phyloP scores from a whole-genome alignment of 805 yeast species.

The Starmera quercuum region DNA sequence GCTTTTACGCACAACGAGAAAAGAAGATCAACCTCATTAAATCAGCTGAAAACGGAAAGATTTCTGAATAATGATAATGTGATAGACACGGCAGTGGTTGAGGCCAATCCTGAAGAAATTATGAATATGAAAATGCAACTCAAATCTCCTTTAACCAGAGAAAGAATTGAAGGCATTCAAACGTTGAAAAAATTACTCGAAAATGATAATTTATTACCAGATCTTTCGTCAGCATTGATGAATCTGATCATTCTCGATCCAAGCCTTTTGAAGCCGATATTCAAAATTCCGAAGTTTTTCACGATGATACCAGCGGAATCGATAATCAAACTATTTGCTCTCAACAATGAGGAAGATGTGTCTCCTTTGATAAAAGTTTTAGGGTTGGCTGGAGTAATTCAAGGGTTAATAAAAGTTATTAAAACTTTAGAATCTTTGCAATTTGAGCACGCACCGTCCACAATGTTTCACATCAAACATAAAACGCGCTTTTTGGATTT shows the following conservation, averaged over 20 bases:
- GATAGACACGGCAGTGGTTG: not conserved
- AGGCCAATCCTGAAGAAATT: not conserved
- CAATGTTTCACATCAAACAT: slow-evolving; percentile 18
- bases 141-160: slow-evolving; percentile 17
- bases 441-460: slow-evolving; percentile 18
- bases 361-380: slow-evolving; percentile 10
- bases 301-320: slow-evolving; percentile 18
- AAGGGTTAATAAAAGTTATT: slow-evolving; percentile 12
- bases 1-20: slow-evolving; percentile 5
- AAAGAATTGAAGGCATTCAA: slow-evolving; percentile 16
- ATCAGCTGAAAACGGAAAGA: not conserved
- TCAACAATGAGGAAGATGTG: slow-evolving; percentile 18
- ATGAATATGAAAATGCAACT: slow-evolving; percentile 6
- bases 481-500: slow-evolving; percentile 13
- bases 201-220: slow-evolving; percentile 1
- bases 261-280: slow-evolving; percentile 20
- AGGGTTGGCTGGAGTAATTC: slow-evolving; percentile 5
- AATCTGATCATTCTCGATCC: slow-evolving; percentile 20
- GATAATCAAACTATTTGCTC: slow-evolving; percentile 23
- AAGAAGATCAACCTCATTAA: slow-evolving; percentile 2
- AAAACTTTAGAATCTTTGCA: slow-evolving; percentile 10
- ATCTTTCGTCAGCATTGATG: slow-evolving; percentile 13
- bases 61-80: not conserved
- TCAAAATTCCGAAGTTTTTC: slow-evolving; percentile 19
- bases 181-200: slow-evolving; percentile 5